Conservation (phyloP, 495 filamentous ascomycete species). For the Xylaria venustula region DNA sequence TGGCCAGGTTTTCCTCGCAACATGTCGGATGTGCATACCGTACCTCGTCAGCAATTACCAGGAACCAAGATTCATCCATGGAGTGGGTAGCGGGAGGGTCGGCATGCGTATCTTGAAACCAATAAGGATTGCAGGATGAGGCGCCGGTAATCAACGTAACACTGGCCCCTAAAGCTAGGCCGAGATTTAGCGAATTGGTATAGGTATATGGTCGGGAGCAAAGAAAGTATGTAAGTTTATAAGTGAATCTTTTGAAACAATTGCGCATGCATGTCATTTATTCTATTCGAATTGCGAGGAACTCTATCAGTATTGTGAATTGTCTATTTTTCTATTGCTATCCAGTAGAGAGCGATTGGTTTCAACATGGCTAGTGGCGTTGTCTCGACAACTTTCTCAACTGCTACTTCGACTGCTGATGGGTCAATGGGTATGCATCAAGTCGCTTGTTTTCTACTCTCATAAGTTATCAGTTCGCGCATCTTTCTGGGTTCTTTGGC, state of each 20-base stretch:
- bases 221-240: background rate
- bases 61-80: background rate
- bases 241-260: background rate
- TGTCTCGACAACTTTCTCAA: background rate
- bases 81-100: background rate
- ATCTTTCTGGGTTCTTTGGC: background rate
- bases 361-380: background rate
- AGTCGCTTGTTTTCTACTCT: background rate
- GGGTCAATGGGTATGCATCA: background rate
- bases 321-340: too few relatives aligned
- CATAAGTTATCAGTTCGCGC: background rate
- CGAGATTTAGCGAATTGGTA: background rate
- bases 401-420: background rate
- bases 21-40: background rate
- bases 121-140: background rate
- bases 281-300: too few relatives aligned
- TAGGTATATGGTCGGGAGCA: background rate
- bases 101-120: background rate
- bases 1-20: background rate
- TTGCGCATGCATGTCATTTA: too few relatives aligned
- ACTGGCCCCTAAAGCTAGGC: background rate
- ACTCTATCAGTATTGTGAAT: too few relatives aligned
- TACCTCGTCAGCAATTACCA: background rate
- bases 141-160: background rate
- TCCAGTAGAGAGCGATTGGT: too few relatives aligned